Percentiles rank a stretch among this genome's conserved stretches.
Evolutionary conservation across 176 grass and related monocot genomes (phyloP).

Genomic region (Lolium perenne): DNA sequence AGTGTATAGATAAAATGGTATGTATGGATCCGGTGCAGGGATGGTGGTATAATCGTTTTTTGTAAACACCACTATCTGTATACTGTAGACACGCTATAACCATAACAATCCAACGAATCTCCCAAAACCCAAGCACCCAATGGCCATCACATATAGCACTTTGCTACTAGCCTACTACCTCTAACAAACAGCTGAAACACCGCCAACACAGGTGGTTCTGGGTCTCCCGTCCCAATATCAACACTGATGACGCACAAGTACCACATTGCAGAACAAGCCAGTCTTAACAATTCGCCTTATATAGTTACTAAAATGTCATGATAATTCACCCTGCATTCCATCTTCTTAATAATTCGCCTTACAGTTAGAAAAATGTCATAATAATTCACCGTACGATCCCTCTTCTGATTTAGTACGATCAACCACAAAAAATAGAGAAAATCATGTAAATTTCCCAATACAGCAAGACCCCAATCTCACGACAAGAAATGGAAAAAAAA

Average conservation of each 20-base stretch:
- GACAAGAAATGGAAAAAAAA: background rate
- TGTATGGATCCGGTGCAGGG: background rate
- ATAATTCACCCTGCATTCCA: background rate
- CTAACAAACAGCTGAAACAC: background rate
- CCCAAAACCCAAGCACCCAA: background rate
- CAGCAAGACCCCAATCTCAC: background rate
- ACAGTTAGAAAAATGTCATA: background rate
- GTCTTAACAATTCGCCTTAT: background rate
- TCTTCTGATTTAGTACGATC: background rate
- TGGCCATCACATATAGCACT: constrained; percentile 5
- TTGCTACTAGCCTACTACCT: background rate
- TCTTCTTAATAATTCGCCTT: background rate
- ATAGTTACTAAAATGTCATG: background rate
- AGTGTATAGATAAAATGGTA: background rate
- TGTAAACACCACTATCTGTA: background rate
- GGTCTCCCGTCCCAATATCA: background rate
- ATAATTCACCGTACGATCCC: background rate
- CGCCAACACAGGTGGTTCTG: background rate
- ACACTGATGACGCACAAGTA: background rate
- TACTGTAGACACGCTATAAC: background rate
- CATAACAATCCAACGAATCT: background rate
- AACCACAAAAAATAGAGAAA: background rate
- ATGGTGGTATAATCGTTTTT: background rate
- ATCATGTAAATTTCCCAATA: background rate
- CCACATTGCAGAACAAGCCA: background rate